Evolutionary conservation across 2,329 filamentous ascomycete species (phyloP), one percentile per base, ranked within the genome.

Genomic region (Emmonsia crescens): DNA sequence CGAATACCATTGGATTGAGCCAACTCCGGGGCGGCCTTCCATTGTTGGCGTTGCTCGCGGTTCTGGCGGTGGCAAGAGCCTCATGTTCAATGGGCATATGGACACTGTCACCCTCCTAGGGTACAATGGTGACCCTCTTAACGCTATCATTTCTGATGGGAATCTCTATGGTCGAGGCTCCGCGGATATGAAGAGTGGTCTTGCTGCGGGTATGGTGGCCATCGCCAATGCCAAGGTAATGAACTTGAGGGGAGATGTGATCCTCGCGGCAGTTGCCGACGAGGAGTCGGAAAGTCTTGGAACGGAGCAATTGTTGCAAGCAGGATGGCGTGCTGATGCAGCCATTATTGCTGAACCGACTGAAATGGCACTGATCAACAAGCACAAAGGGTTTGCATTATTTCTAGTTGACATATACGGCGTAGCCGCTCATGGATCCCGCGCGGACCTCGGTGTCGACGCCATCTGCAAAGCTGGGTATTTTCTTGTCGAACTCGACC

Each of bases 201-300:
- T 83, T 0, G 80, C 81, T 4, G 78, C 79, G 2, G 74, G 71
- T 3, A 73, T 83, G 65, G 68, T 76, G 0, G 72, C 78, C 0
- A 64, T 81, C 2, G 70, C 76, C 9, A 78, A 77, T 55, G 68
- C 68, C 14, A 69, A 65, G 21, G 64, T 66, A 1, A 61, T 63
- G 2, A 44, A 52, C 24, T 73, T 79, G 10, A 67, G 71, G 0
- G 82, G 82, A 2, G 78, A 83, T 56, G 74, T 83, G 9, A 78
- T 84, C 9, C 71, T 84, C 5, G 74, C 81, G 0, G 81, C 77
- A 1, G 82, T 84, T 2, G 78, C 81, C 0, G 82, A 84, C 51
- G 81, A 84, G 60, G 82, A 84, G 64, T 75, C 75, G 49, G 68
- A 71, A 4, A 82, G 79, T 33, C 78, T 79, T 12, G 82, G 82